Evolutionary conservation across 352 stramenopile species (phyloP), one percentile per base, ranked within the genome.

Genomic region (Phytophthora pseudosyringae): DNA sequence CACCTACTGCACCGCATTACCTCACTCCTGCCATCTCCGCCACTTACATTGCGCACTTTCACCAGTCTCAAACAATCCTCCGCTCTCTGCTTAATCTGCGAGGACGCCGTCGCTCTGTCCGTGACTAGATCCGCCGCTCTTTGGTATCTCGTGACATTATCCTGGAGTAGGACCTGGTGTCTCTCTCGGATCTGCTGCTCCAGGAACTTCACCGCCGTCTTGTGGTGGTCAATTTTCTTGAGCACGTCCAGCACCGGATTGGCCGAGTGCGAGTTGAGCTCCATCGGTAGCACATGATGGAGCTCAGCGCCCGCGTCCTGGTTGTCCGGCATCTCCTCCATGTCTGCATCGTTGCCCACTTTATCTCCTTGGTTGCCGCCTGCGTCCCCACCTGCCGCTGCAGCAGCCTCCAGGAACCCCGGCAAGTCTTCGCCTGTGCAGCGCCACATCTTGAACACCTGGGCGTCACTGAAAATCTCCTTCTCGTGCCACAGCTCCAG

Each of bases 151-250:
- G 64, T 59, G 12, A 74, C 54, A 38, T 70, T 86, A 28, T 89
- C 69, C 25, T 74, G 71, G 25, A 93, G 50, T 13, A 90, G 47
- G 25, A 78, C 72, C 62, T 89, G 76, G 44, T 94, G 82, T 29
- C 85, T 71, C 28, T 83, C 69, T 59, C 64, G 52, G 36, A 94
- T 80, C 35, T 77, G 67, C 39, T 81, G 71, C 55, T 94, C 76
- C 57, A 94, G 53, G 43, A 80, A 88, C 29, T 77, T 75, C 41
- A 94, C 78, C 32, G 76, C 81, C 9, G 76, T 75, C 53, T 89
- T 92, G 53, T 87, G 76, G 54, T 91, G 71, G 40, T 94, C 86
- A 53, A 94, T 94, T 41, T 89, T 85, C 70, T 94, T 94, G 6
- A 94, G 74, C 33, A 80, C 74, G 35, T 94, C 69, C 12, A 94